phyloP scores from a whole-genome alignment of 768 basidiomycete genomes.

The Phlebiopsis gigantea region DNA sequence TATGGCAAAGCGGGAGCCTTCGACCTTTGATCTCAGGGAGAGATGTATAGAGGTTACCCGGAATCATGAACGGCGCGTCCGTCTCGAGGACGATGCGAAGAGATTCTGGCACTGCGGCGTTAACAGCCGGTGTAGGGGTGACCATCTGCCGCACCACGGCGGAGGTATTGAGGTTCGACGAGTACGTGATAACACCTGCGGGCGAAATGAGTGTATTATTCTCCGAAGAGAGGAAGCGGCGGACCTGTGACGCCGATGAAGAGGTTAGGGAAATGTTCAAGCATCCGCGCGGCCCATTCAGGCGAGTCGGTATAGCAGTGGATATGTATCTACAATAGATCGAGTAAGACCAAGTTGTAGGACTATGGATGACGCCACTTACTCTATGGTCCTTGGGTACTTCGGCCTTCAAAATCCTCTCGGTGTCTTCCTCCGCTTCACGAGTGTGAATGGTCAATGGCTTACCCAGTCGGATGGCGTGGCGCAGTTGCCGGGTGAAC shows the following conservation, averaged over 20 bases:
- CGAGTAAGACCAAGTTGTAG: neutral
- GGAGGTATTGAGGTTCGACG: conserved; percentile 69
- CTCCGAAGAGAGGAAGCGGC: conserved; percentile 61
- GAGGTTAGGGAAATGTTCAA: conserved; percentile 76
- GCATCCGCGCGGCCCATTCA: conserved; percentile 61
- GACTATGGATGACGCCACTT: conserved; percentile 7
- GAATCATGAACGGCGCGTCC: conserved; percentile 86
- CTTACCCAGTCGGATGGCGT: conserved; percentile 65
- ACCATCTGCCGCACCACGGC: conserved; percentile 48
- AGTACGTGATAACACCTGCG: conserved; percentile 74
- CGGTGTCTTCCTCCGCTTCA: conserved; percentile 81
- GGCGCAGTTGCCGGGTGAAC: conserved; percentile 61
- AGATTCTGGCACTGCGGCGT: neutral
- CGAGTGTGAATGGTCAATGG: conserved; percentile 84
- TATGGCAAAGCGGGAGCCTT: conserved; percentile 66
- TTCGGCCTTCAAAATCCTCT: conserved; percentile 68
- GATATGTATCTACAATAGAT: conserved; percentile 58
- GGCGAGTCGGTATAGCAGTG: conserved; percentile 88
- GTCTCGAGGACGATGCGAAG: conserved; percentile 64
- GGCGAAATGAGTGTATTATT: conserved; percentile 27
- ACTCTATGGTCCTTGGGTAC: conserved; percentile 71
- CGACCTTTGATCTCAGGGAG: conserved; percentile 44
- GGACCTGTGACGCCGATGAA: conserved; percentile 78
- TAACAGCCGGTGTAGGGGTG: conserved; percentile 10
- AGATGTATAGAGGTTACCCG: conserved; percentile 61